Evolutionary conservation across 2,329 filamentous ascomycete genomes (phyloP).

Genomic region (Pseudogymnoascus sp.): DNA sequence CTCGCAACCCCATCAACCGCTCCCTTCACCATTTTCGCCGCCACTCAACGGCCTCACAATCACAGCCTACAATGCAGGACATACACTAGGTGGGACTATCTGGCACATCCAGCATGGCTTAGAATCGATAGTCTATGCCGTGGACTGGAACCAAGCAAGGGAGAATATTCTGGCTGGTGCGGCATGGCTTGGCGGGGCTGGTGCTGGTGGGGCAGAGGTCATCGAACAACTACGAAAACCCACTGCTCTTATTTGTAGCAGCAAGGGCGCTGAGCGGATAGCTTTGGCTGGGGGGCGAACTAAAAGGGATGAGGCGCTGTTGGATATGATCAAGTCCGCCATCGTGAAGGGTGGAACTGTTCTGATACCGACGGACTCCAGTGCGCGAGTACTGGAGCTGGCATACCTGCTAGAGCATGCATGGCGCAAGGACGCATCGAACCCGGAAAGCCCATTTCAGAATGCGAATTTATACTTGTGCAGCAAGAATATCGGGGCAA

Average conservation of each 20-base stretch:
- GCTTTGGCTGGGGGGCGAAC: slow-evolving; percentile 64
- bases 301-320: slow-evolving; percentile 75
- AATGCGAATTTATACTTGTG: slow-evolving; percentile 67
- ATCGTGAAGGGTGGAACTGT: slow-evolving; percentile 80
- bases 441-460: slow-evolving; percentile 44
- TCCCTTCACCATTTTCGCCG: slow-evolving; percentile 78
- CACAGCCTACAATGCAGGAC: slow-evolving; percentile 93
- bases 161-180: slow-evolving; percentile 93
- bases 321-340: slow-evolving; percentile 74
- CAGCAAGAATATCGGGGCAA: slow-evolving; percentile 77
- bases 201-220: slow-evolving; percentile 75
- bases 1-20: slow-evolving; percentile 87
- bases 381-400: slow-evolving; percentile 85
- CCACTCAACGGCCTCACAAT: slow-evolving; percentile 86
- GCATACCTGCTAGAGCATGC: slow-evolving; percentile 88
- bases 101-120: slow-evolving; percentile 97
- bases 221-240: slow-evolving; percentile 90
- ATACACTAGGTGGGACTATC: slow-evolving; percentile 92
- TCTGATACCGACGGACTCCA: slow-evolving; percentile 88
- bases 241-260: slow-evolving; percentile 88
- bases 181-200: slow-evolving; percentile 81
- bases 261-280: slow-evolving; percentile 65
- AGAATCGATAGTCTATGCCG: slow-evolving; percentile 94
- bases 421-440: slow-evolving; percentile 62
- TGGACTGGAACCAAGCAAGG: slow-evolving; percentile 96